A percentile compares a stretch with the other conserved stretches of the same genome.
Conservation (phyloP, 768 basidiomycete genomes). For the Lactarius hatsudake region DNA sequence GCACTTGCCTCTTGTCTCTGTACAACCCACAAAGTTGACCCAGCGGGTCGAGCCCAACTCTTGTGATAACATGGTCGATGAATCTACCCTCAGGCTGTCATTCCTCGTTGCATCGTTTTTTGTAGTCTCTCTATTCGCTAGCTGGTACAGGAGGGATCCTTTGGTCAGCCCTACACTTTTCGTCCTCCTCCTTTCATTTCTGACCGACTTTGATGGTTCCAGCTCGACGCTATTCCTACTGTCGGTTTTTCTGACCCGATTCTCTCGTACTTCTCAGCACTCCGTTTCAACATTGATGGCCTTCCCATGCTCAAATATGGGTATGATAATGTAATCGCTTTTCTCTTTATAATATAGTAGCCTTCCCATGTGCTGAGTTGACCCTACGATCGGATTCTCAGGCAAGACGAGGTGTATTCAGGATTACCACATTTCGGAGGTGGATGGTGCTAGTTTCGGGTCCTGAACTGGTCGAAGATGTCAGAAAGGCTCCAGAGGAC, state of each 20-base stretch:
- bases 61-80: conserved; percentile 1
- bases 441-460: neutral
- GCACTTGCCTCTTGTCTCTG: neutral
- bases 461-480: neutral
- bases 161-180: neutral
- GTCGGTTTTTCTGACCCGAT: neutral
- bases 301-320: neutral
- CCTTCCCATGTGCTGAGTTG: neutral
- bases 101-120: neutral
- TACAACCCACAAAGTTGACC: neutral
- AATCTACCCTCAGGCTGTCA: neutral
- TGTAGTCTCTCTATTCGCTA: neutral
- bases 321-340: neutral
- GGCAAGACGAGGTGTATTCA: neutral
- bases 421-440: neutral
- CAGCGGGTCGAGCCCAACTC: neutral
- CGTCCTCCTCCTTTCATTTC: neutral
- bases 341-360: neutral
- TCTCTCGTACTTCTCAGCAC: neutral
- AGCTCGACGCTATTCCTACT: neutral
- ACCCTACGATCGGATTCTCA: neutral
- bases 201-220: neutral
- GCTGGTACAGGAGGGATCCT: neutral
- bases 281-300: neutral
- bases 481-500: neutral